Conservation (phyloP, 1,284 basidiomycete genomes). For the Xanthoconium separans region DNA sequence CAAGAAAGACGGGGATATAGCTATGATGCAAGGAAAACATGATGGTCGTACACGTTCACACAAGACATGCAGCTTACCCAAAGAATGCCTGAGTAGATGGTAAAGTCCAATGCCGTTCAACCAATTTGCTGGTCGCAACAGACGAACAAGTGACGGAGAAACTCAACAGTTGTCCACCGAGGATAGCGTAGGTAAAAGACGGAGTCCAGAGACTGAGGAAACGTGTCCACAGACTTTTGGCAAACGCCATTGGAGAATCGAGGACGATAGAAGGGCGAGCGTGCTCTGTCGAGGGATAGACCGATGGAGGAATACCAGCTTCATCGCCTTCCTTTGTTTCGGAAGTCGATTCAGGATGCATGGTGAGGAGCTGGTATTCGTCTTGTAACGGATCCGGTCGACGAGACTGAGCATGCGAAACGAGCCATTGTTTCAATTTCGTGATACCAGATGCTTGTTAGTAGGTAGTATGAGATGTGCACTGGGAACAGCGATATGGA, state of each 20-base stretch:
- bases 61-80: slow-evolving; percentile 48
- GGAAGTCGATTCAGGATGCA: slow-evolving; percentile 5
- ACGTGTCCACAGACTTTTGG: slow-evolving; percentile 18
- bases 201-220: slow-evolving; percentile 31
- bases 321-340: slow-evolving; percentile 13
- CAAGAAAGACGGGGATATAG: slow-evolving; percentile 70
- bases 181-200: slow-evolving; percentile 28
- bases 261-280: slow-evolving; percentile 18
- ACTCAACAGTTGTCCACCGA: slow-evolving; percentile 30
- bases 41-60: neutral
- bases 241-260: slow-evolving; percentile 22
- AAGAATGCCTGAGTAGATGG: slow-evolving; percentile 80
- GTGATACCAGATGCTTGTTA: slow-evolving; percentile 11
- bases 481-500: neutral
- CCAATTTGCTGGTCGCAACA: slow-evolving; percentile 73
- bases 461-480: slow-evolving; percentile 1
- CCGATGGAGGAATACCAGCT: neutral
- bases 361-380: slow-evolving; percentile 27
- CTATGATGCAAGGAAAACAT: slow-evolving; percentile 37
- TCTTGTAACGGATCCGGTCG: slow-evolving; percentile 17
- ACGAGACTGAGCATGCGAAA: neutral
- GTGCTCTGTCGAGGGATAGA: slow-evolving; percentile 2
- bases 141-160: slow-evolving; percentile 26
- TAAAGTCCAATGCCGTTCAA: slow-evolving; percentile 64
- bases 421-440: slow-evolving; percentile 23